Evolutionary conservation across 495 filamentous ascomycete species (phyloP).

Genomic region (Talaromyces stipitatus): DNA sequence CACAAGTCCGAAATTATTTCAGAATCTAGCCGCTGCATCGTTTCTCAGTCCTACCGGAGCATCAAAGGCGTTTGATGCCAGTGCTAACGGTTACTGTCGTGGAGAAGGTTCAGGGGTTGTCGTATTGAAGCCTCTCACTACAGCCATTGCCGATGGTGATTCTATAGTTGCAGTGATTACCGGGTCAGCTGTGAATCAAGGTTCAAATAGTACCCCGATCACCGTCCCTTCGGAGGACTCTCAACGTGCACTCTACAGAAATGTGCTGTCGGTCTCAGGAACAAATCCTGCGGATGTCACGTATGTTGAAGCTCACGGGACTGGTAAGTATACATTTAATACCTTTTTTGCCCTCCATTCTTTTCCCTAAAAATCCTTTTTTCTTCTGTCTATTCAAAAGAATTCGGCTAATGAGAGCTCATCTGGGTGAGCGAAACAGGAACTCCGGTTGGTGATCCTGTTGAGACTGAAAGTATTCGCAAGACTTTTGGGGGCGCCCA

Average conservation of each 20-base stretch:
- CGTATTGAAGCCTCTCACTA: slow-evolving; percentile 52
- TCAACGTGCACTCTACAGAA: slow-evolving; percentile 18
- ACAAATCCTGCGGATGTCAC: slow-evolving; percentile 11
- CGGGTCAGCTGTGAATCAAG: slow-evolving; percentile 18
- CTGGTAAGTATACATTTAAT: too few species aligned
- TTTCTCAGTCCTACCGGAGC: slow-evolving; percentile 20
- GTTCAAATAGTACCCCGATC: slow-evolving; percentile 17
- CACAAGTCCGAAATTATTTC: slow-evolving; percentile 13
- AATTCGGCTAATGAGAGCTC: too few species aligned
- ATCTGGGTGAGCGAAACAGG: too few species aligned
- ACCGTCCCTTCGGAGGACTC: slow-evolving; percentile 26
- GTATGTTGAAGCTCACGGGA: slow-evolving; percentile 18
- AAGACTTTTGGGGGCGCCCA: slow-evolving; percentile 19
- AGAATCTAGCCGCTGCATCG: slow-evolving; percentile 14
- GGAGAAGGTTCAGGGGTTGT: slow-evolving; percentile 55
- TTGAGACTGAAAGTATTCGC: slow-evolving; percentile 25
- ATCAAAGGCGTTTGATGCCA: slow-evolving; percentile 59
- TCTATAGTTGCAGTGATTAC: slow-evolving; percentile 51
- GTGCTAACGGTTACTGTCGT: slow-evolving; percentile 62
- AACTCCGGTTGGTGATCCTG: slow-evolving; percentile 36
- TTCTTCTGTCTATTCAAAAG: too few species aligned
- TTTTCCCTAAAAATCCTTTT: too few species aligned
- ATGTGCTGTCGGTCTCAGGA: slow-evolving; percentile 5
- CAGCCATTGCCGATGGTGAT: slow-evolving; percentile 52
- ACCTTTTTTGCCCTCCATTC: too few species aligned